Conservation (phyloP, 2,329 filamentous ascomycete species). For the Thermothelomyces thermophilus region DNA sequence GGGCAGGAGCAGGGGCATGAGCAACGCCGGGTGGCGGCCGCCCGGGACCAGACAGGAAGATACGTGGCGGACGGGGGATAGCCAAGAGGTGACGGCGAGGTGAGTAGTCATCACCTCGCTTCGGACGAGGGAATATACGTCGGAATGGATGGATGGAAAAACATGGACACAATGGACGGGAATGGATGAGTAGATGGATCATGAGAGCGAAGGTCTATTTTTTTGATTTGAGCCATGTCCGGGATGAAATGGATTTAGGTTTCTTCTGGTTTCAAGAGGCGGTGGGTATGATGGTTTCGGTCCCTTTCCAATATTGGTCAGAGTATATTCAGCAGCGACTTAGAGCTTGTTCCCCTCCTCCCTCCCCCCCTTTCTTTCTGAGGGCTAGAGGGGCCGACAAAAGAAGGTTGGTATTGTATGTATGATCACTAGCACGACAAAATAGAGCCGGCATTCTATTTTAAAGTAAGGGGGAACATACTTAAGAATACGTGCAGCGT, state of each 20-base stretch:
- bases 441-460: slow-evolving; percentile 5
- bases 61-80: slow-evolving; percentile 57
- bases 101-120: too few relatives aligned
- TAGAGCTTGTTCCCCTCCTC: background rate
- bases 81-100: slow-evolving; percentile 16
- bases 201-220: background rate
- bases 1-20: slow-evolving; percentile 33
- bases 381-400: slow-evolving; percentile 6
- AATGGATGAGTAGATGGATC: background rate
- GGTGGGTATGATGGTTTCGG: background rate
- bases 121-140: too few relatives aligned
- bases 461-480: too few relatives aligned
- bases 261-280: background rate
- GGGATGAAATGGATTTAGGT: slow-evolving; percentile 3
- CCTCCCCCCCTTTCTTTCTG: too few relatives aligned
- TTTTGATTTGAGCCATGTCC: slow-evolving; percentile 1
- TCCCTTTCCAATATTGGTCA: too few relatives aligned
- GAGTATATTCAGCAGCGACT: background rate
- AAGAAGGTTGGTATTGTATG: slow-evolving; percentile 6
- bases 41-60: slow-evolving; percentile 80
- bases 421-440: background rate
- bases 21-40: slow-evolving; percentile 59
- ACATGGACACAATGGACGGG: too few relatives aligned
- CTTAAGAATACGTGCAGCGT: too few relatives aligned
- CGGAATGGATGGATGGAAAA: background rate